A percentile compares a stretch with the other conserved stretches of the same genome.
Conservation (phyloP, 164 flowering plant species). For the Chloranthus sessilifolius region DNA sequence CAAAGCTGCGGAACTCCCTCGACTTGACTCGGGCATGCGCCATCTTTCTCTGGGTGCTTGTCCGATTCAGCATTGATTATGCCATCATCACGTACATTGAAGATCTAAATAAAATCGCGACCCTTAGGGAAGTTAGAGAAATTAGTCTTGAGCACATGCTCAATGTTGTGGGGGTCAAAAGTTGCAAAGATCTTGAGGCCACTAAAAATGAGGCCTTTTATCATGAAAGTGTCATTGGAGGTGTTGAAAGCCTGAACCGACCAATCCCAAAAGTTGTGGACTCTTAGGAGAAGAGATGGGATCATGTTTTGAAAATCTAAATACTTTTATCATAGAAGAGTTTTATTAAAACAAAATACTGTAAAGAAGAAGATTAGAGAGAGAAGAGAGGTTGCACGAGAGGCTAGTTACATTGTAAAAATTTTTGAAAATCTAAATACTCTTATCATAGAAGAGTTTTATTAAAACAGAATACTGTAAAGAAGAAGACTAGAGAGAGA, state of each 20-base stretch:
- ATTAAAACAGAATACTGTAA: no score
- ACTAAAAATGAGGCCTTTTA: conserved; percentile 21
- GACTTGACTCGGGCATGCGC: conserved; percentile 4
- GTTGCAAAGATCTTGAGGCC: conserved; percentile 18
- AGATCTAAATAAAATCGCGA: conserved; percentile 20
- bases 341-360: no score
- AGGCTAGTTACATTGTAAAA: no score
- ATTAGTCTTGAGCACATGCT: conserved; percentile 27
- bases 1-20: conserved; percentile 8
- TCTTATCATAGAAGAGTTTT: no score
- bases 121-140: conserved; percentile 40
- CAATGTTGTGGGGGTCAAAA: conserved; percentile 27
- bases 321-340: no score
- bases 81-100: conserved; percentile 44
- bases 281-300: conserved; percentile 14
- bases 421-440: no score
- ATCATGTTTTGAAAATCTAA: no score
- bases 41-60: conserved; percentile 15
- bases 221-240: conserved; percentile 9
- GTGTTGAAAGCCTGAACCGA: conserved; percentile 1
- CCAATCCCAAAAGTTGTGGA: conserved; percentile 11
- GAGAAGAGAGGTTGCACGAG: no score
- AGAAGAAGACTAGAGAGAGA: no score
- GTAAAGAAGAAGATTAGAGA: no score
- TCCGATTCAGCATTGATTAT: conserved; percentile 30